Conservation (phyloP, 805 yeast genomes). For the Zygotorulaspora chibaensis region DNA sequence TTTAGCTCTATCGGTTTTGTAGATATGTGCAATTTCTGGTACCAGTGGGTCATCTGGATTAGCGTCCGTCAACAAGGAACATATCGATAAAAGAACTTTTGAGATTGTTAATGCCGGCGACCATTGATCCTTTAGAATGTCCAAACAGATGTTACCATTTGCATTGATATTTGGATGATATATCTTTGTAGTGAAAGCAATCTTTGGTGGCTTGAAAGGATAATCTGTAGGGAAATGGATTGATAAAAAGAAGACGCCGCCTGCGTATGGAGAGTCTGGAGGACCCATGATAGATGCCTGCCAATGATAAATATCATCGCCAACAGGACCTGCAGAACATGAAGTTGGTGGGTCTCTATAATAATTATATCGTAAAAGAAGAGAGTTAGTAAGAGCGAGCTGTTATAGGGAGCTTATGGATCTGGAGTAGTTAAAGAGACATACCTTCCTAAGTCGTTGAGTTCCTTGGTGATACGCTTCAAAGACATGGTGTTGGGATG, state of each 20-base stretch:
- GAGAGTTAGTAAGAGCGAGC: slow-evolving; percentile 14
- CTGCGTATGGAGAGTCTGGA: slow-evolving; percentile 82
- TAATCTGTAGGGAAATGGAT: slow-evolving; percentile 99
- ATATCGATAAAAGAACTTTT: slow-evolving; percentile 88
- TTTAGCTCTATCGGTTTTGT: slow-evolving; percentile 88
- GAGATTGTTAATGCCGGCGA: slow-evolving; percentile 97
- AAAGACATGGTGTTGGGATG: slow-evolving; percentile 56
- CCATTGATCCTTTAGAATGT: slow-evolving; percentile 97
- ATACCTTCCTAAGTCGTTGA: slow-evolving; percentile 90
- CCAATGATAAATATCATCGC: slow-evolving; percentile 98
- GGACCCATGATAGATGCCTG: slow-evolving; percentile 99
- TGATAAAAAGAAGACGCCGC: slow-evolving; percentile 93
- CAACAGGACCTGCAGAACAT: slow-evolving; percentile 98
- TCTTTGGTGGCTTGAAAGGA: slow-evolving; percentile 98
- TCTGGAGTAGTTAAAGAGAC: slow-evolving; percentile 33
- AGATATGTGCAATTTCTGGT: slow-evolving; percentile 95
- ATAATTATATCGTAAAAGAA: not conserved
- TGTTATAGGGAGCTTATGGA: not conserved
- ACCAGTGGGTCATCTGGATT: slow-evolving; percentile 99
- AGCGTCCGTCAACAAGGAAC: slow-evolving; percentile 94
- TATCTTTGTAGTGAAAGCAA: slow-evolving; percentile 87
- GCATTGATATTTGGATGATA: slow-evolving; percentile 97
- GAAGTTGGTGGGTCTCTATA: slow-evolving; percentile 95
- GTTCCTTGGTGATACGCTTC: slow-evolving; percentile 94
- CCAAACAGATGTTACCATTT: slow-evolving; percentile 93